These are phyloP conservation scores for Geranium brycei DNA, from an alignment of 345 rosid species.

Conservation along the genomic window DNA sequence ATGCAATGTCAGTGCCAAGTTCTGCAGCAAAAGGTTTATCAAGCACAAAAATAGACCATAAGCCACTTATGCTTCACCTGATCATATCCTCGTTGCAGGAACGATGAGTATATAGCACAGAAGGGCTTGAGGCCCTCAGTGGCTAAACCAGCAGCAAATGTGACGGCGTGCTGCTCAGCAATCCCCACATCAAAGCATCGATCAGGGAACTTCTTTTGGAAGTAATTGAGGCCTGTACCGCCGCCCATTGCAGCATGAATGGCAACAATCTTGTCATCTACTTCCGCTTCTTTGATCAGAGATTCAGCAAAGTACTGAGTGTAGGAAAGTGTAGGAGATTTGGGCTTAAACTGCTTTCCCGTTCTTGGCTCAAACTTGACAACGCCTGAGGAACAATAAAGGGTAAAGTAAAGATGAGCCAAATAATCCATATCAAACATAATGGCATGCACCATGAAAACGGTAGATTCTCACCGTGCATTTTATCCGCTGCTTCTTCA, in stretches of 20 bases:
- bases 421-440: too few relatives aligned
- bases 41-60: too few relatives aligned
- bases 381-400: constrained; percentile 30
- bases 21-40: too few relatives aligned
- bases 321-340: constrained; percentile 44
- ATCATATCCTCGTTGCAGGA: constrained; percentile 67
- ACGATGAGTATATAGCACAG: constrained; percentile 67
- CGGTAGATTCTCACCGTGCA: constrained; percentile 41
- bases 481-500: constrained; percentile 55
- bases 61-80: constrained; percentile 28
- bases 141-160: constrained; percentile 74
- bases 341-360: constrained; percentile 47
- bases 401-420: too few relatives aligned
- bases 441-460: too few relatives aligned
- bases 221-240: constrained; percentile 63
- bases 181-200: constrained; percentile 73
- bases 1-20: not conserved
- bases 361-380: constrained; percentile 48
- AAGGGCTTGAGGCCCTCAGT: constrained; percentile 67
- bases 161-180: constrained; percentile 69
- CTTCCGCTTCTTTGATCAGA: constrained; percentile 51
- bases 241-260: constrained; percentile 88
- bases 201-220: constrained; percentile 53
- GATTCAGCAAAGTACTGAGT: constrained; percentile 60
- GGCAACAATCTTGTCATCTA: constrained; percentile 44